phyloP scores from a whole-genome alignment of 176 grass and related monocot genomes.

The Ananas comosus region DNA sequence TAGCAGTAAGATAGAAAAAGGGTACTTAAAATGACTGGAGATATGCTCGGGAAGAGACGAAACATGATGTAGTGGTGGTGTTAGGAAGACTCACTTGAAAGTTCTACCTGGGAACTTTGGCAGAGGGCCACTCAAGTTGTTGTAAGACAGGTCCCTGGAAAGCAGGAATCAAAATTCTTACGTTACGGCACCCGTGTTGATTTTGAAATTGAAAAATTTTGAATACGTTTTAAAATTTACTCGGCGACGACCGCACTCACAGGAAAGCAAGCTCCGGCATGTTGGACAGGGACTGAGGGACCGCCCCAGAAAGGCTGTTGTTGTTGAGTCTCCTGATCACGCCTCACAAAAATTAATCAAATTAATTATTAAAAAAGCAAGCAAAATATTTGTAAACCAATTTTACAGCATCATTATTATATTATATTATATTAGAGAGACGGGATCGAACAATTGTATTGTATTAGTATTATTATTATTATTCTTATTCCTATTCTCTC shows the following conservation, averaged over 20 bases:
- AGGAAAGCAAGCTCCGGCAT: constrained; percentile 70
- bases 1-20: too few relatives aligned
- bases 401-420: too few relatives aligned
- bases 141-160: constrained; percentile 80
- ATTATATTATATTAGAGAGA: too few relatives aligned
- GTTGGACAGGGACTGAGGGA: constrained; percentile 42
- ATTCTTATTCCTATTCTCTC: too few relatives aligned
- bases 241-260: constrained; percentile 28
- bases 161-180: neutral
- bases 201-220: neutral
- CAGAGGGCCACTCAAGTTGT: constrained; percentile 65
- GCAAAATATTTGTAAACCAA: too few relatives aligned
- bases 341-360: neutral
- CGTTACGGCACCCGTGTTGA: too few relatives aligned
- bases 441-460: too few relatives aligned
- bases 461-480: too few relatives aligned
- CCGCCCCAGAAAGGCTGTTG: constrained; percentile 54
- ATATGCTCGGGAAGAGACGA: too few relatives aligned
- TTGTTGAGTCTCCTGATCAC: constrained; percentile 68
- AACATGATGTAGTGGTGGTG: too few relatives aligned
- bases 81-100: constrained; percentile 53
- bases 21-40: too few relatives aligned
- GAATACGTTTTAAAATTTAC: neutral
- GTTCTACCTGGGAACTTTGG: constrained; percentile 50
- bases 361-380: neutral